These are phyloP conservation scores for Sistotremastrum suecicum DNA, from an alignment of 768 basidiomycete species.

Conservation along the genomic window DNA sequence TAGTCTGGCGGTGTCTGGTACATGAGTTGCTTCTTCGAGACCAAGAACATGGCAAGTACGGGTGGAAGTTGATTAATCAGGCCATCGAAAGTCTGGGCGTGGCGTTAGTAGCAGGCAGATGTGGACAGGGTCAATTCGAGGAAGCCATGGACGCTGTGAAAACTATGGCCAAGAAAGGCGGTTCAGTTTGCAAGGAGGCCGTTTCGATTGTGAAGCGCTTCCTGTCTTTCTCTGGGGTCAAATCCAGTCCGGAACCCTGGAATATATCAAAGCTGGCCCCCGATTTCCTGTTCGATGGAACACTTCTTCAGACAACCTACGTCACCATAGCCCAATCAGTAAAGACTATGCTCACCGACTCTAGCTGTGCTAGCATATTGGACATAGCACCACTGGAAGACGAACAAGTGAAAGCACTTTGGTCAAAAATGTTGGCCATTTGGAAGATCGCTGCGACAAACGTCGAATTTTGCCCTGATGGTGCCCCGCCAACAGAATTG, in stretches of 20 bases:
- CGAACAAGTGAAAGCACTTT: too few relatives aligned
- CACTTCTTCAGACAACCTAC: too few relatives aligned
- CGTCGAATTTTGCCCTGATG: too few relatives aligned
- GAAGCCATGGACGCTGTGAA: conserved; percentile 37
- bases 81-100: conserved; percentile 48
- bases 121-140: conserved; percentile 19
- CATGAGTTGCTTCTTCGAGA: background rate
- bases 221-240: conserved; percentile 15
- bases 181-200: conserved; percentile 37
- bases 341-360: too few relatives aligned
- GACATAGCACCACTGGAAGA: too few relatives aligned
- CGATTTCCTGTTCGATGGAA: too few relatives aligned
- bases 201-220: conserved; percentile 33
- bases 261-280: too few relatives aligned
- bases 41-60: conserved; percentile 3
- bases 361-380: too few relatives aligned
- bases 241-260: background rate
- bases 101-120: conserved; percentile 30
- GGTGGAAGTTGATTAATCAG: conserved; percentile 34
- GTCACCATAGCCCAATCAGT: too few relatives aligned
- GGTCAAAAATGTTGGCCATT: too few relatives aligned
- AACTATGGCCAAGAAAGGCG: conserved; percentile 41
- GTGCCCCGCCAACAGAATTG: too few relatives aligned
- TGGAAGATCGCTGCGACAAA: too few relatives aligned
- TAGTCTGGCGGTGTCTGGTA: conserved; percentile 36